Percentiles rank a stretch among this genome's conserved stretches.
Evolutionary conservation across 2,329 filamentous ascomycete species (phyloP).

Genomic region (Colletotrichum trifolii): DNA sequence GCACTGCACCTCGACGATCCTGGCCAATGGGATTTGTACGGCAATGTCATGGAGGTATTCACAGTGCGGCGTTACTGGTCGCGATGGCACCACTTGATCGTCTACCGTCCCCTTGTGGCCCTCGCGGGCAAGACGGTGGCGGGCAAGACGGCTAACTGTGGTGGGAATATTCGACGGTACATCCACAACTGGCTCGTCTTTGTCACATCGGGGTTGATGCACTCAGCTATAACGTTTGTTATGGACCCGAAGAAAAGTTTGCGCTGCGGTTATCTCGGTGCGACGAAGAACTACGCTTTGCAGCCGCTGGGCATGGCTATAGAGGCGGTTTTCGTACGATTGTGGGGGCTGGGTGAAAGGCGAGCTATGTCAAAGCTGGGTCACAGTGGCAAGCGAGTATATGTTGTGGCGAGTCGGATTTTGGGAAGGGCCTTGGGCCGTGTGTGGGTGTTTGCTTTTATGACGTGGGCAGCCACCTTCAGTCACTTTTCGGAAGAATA

Average conservation of each 20-base stretch:
- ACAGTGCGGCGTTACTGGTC: neutral
- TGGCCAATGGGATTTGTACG: neutral
- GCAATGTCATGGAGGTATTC: neutral
- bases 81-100: neutral
- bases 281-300: neutral
- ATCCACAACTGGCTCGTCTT: conserved; percentile 2
- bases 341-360: no score
- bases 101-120: neutral
- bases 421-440: no score
- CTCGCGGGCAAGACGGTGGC: neutral
- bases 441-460: no score
- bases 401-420: no score
- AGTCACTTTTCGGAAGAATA: no score
- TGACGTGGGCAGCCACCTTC: no score
- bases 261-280: neutral
- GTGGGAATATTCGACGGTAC: neutral
- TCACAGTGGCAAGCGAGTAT: no score
- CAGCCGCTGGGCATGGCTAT: conserved; percentile 1
- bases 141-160: neutral
- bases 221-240: neutral
- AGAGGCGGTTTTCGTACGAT: neutral
- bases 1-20: neutral
- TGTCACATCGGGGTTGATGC: neutral
- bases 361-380: no score
- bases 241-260: neutral